Evolutionary conservation across 2,329 filamentous ascomycete genomes (phyloP).

Genomic region (Beauveria scarabaeidicola): DNA sequence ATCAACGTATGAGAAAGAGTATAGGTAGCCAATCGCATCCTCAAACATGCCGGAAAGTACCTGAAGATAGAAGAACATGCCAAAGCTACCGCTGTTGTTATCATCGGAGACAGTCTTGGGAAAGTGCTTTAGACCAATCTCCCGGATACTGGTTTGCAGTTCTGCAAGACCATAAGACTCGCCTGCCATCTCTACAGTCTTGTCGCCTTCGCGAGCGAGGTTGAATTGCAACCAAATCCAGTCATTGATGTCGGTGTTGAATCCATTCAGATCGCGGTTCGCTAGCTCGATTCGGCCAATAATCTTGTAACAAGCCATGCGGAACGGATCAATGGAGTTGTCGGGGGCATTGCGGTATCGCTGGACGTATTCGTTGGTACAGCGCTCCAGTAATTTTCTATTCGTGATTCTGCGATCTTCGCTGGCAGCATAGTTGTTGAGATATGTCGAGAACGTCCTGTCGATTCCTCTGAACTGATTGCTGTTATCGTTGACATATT

Average conservation of each 20-base stretch:
- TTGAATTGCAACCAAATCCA: slow-evolving; percentile 68
- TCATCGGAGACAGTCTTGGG: slow-evolving; percentile 72
- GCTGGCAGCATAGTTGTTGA: slow-evolving; percentile 72
- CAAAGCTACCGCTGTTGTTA: slow-evolving; percentile 66
- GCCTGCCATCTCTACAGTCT: slow-evolving; percentile 53
- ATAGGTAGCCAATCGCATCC: slow-evolving; percentile 83
- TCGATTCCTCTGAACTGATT: slow-evolving; percentile 83
- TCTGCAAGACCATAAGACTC: slow-evolving; percentile 58
- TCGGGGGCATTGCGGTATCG: slow-evolving; percentile 76
- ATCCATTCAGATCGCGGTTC: slow-evolving; percentile 54
- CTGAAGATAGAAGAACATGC: slow-evolving; percentile 90
- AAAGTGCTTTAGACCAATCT: slow-evolving; percentile 89
- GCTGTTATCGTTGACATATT: slow-evolving; percentile 74
- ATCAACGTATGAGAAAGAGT: slow-evolving; percentile 83
- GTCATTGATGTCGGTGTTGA: slow-evolving; percentile 59
- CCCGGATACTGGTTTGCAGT: slow-evolving; percentile 70
- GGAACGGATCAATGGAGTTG: slow-evolving; percentile 84
- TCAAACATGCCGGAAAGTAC: slow-evolving; percentile 89
- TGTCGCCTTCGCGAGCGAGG: slow-evolving; percentile 57
- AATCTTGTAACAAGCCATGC: slow-evolving; percentile 96
- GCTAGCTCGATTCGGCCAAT: slow-evolving; percentile 69
- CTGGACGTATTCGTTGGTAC: slow-evolving; percentile 83
- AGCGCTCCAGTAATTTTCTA: slow-evolving; percentile 73
- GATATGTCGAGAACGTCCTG: slow-evolving; percentile 79
- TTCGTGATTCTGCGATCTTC: slow-evolving; percentile 65